phyloP scores from a whole-genome alignment of 176 grass and related monocot genomes.

The Carex kokanica region DNA sequence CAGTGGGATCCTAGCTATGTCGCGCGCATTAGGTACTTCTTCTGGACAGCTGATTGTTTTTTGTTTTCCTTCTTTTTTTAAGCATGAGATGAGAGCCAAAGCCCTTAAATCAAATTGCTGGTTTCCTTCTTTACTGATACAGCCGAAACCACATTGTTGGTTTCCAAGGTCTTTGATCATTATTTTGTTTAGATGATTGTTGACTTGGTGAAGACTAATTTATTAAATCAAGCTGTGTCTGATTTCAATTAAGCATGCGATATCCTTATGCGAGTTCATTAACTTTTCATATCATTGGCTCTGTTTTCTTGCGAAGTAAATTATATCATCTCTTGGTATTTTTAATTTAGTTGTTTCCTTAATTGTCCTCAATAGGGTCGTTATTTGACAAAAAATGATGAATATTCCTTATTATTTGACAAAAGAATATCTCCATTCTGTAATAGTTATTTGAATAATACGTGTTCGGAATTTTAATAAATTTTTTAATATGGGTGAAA shows the following conservation, averaged over 20 bases:
- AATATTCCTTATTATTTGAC: not conserved
- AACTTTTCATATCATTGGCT: not conserved
- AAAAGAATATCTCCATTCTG: not conserved
- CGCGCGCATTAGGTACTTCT: conserved; percentile 63
- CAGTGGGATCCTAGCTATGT: conserved; percentile 91
- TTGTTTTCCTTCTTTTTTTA: not conserved
- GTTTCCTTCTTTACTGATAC: not conserved
- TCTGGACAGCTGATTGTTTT: not conserved
- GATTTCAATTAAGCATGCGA: not conserved
- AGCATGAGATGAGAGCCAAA: not conserved
- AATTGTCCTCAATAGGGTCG: not conserved
- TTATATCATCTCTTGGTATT: not conserved
- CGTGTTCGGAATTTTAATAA: not conserved
- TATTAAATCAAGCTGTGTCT: not conserved
- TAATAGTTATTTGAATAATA: not conserved
- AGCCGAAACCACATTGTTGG: not conserved
- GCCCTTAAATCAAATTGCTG: no score
- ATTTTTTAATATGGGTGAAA: not conserved
- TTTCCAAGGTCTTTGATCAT: not conserved
- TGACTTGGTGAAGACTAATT: not conserved
- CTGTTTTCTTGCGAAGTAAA: not conserved
- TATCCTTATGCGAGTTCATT: not conserved
- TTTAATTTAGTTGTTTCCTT: not conserved
- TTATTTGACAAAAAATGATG: no score
- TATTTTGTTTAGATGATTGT: not conserved